Evolutionary conservation across 2,329 filamentous ascomycete genomes (phyloP).

Genomic region (Sporothrix variecibatus): DNA sequence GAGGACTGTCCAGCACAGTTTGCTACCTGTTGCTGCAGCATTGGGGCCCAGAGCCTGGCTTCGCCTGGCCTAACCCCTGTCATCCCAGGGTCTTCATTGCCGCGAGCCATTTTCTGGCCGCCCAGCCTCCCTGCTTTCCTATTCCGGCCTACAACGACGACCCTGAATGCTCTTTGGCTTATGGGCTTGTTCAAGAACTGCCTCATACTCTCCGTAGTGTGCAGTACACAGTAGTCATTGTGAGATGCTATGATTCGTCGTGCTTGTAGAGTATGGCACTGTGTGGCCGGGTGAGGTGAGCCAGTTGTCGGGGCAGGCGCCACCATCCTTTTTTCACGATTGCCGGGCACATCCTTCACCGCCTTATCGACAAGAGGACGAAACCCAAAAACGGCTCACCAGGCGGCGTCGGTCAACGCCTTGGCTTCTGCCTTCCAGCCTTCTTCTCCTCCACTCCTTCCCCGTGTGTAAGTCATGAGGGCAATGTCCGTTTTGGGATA

Average conservation of each 20-base stretch:
- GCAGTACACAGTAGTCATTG: background rate
- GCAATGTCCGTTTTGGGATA: background rate
- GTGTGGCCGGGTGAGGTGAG: background rate
- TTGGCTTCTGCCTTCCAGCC: background rate
- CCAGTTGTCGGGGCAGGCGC: background rate
- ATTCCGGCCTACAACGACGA: background rate
- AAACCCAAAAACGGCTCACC: background rate
- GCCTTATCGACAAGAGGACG: background rate
- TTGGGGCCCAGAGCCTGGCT: background rate
- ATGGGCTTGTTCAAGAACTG: background rate
- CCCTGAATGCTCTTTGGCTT: background rate
- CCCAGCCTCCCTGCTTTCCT: conserved; percentile 18
- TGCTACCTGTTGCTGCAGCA: background rate
- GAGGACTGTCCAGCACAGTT: background rate
- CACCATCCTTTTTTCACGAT: background rate
- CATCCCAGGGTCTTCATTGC: background rate
- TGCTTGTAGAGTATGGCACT: background rate
- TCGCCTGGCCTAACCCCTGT: background rate
- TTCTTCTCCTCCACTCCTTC: background rate
- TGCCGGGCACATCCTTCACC: background rate
- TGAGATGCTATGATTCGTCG: background rate
- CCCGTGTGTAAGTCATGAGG: conserved; percentile 5
- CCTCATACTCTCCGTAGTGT: background rate
- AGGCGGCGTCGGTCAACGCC: background rate
- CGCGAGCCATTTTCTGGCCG: conserved; percentile 20